Conservation (phyloP, 441 rosid species). For the Aquilaria agallochum region DNA sequence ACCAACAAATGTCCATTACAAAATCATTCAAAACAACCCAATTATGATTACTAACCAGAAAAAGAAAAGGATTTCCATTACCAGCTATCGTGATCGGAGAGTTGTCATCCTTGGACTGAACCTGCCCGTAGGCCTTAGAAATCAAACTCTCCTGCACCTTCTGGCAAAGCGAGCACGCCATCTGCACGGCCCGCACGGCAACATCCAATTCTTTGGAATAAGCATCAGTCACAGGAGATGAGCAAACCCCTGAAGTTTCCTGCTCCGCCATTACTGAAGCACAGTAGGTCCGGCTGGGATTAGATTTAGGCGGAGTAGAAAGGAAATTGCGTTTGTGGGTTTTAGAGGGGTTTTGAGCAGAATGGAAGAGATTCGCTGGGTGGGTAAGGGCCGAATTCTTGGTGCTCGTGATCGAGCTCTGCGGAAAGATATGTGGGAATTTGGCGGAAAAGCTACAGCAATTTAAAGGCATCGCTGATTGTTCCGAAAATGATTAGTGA, state of each 20-base stretch:
- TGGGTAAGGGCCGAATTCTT: slow-evolving; percentile 8
- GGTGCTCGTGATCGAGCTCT: slow-evolving; percentile 1
- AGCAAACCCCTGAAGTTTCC: slow-evolving; percentile 9
- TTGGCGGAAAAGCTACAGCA: slow-evolving; percentile 24
- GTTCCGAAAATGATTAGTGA: too few relatives aligned
- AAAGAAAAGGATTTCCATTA: slow-evolving; percentile 10
- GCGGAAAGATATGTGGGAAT: slow-evolving; percentile 27
- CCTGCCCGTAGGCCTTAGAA: slow-evolving; percentile 25
- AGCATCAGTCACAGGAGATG: slow-evolving; percentile 15
- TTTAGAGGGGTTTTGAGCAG: slow-evolving; percentile 2
- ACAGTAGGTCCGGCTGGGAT: slow-evolving; percentile 22
- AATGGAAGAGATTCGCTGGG: slow-evolving; percentile 8
- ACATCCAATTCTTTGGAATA: slow-evolving; percentile 47
- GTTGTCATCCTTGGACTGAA: slow-evolving; percentile 59
- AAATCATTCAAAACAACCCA: slow-evolving; percentile 11
- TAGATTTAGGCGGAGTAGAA: slow-evolving; percentile 23
- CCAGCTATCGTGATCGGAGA: slow-evolving; percentile 70
- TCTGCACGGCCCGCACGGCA: slow-evolving; percentile 60
- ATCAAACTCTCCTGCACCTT: slow-evolving; percentile 50
- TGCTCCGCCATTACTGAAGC: slow-evolving; percentile 32
- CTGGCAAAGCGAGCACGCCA: slow-evolving; percentile 61
- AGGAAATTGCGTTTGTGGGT: slow-evolving; percentile 8
- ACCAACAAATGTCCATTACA: too few relatives aligned
- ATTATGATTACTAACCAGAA: neutral
- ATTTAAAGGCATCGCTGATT: slow-evolving; percentile 39